Evolutionary conservation across 148 eudicot genomes (phyloP).

Genomic region (Heliamphora exappendiculata): DNA sequence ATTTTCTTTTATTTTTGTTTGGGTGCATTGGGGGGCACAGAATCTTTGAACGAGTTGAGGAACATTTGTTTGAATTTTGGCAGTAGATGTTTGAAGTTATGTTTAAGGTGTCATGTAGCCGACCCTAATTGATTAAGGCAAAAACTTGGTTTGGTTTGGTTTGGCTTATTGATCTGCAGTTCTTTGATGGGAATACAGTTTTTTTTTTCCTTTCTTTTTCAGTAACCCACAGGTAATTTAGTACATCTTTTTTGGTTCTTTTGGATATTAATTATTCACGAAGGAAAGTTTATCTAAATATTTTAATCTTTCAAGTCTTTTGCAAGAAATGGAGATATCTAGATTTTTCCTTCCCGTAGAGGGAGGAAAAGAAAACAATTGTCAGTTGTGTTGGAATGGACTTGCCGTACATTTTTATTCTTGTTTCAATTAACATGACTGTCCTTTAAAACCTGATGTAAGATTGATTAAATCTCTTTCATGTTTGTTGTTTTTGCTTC

Average conservation of each 20-base stretch:
- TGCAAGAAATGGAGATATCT: background rate
- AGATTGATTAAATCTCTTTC: background rate
- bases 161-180: background rate
- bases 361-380: background rate
- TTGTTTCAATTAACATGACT: background rate
- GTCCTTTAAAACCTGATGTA: background rate
- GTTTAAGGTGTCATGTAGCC: background rate
- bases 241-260: background rate
- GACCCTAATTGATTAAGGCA: too few relatives aligned
- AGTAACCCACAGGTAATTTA: background rate
- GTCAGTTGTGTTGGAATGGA: background rate
- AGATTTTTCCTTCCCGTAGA: background rate
- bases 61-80: too few relatives aligned
- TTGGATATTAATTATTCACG: background rate
- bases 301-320: background rate
- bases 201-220: too few relatives aligned
- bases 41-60: too few relatives aligned
- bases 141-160: too few relatives aligned
- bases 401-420: background rate
- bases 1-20: too few relatives aligned
- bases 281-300: background rate
- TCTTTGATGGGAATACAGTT: background rate
- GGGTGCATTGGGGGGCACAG: too few relatives aligned
- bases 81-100: background rate
- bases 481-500: background rate